Percentiles rank a stretch among this genome's conserved stretches.
Evolutionary conservation across 2,329 filamentous ascomycete genomes (phyloP).

Genomic region (Microdochium nivale): DNA sequence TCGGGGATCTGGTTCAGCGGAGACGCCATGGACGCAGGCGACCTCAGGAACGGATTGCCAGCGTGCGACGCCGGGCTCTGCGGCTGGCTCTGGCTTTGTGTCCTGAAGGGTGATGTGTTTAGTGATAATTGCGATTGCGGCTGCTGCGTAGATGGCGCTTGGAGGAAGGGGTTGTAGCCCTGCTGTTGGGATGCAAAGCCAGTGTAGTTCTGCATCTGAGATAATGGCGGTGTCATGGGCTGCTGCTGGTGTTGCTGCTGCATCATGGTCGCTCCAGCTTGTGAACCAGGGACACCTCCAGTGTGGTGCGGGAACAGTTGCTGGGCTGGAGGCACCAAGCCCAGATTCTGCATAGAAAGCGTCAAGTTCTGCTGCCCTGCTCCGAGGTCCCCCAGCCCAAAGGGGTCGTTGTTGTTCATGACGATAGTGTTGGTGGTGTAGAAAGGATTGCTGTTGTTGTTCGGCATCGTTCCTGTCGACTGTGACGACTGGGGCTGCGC

Average conservation of each 20-base stretch:
- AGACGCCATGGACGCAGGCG: conserved; percentile 19
- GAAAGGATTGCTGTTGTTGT: conserved; percentile 42
- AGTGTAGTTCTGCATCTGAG: conserved; percentile 25
- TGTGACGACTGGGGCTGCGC: conserved; percentile 54
- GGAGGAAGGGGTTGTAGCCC: conserved; percentile 45
- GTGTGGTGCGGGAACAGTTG: conserved; percentile 71
- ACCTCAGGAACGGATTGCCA: conserved; percentile 21
- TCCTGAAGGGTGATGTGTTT: conserved; percentile 17
- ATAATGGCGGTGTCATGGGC: conserved; percentile 31
- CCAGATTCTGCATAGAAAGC: conserved; percentile 68
- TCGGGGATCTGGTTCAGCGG: conserved; percentile 24
- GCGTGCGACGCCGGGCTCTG: conserved; percentile 11
- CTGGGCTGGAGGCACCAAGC: conserved; percentile 40
- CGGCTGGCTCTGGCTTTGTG: conserved; percentile 11
- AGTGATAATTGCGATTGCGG: conserved; percentile 19
- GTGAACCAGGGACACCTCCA: conserved; percentile 45
- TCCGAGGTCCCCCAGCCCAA: conserved; percentile 10
- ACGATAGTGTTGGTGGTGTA: conserved; percentile 65
- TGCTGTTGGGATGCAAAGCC: conserved; percentile 28
- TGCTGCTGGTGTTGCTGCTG: conserved; percentile 38
- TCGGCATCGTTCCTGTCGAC: conserved; percentile 53
- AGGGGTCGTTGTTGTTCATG: conserved; percentile 24
- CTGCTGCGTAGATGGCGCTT: conserved; percentile 16
- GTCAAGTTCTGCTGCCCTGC: conserved; percentile 36
- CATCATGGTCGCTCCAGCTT: conserved; percentile 19